Evolutionary conservation across 495 filamentous ascomycete species (phyloP), one percentile per base, ranked within the genome.

Genomic region (Annulohypoxylon maeteangense): DNA sequence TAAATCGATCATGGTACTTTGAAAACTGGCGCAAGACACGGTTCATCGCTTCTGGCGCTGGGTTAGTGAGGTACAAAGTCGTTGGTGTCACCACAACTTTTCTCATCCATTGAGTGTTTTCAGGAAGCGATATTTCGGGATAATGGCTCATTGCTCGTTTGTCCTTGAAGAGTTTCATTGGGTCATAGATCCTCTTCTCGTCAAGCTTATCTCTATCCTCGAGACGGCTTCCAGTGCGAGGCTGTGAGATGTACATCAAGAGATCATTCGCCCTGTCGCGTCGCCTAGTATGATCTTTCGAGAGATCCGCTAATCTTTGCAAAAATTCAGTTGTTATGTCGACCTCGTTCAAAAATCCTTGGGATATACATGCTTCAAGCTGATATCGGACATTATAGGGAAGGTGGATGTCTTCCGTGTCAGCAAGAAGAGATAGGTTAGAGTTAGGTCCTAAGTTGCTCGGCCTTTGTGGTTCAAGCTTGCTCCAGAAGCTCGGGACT

Each of bases 291-390:
- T 61, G 44, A 11, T 45, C 44, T 14, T 69, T 14, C 0, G 69
- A 76, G 0, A 94, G 80, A 0, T 83, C 74, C 8, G 81, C 74
- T 4, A 99, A 81, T 44, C 77, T 86, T 18, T 82, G 67, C 16
- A 94, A 78, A 67, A 97, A 98, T 7, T 87, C 81, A 4, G 79
- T 74, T 5, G 80, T 85, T 57, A 97, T 85, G 55, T 89, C 92
- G 75, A 90, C 87, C 78, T 97, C 94, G 56, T 90, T 90, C n/a
- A 99, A 80, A n/a, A 86, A 81, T 0, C 89, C 88, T 20, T 92
- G 86, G 0, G 94, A 97, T 7, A 98, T 84, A 75, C 95, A 98
- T 0, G 93, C 94, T 78, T 98, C 94, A 0, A 99, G 86, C 78
- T 97, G 95, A 74, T 98, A 98, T 7, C 92, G 88, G 1, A 95